Base-by-base conservation (phyloP, 1,139 yeast genomes). In the Kodamaea sp. region DNA sequence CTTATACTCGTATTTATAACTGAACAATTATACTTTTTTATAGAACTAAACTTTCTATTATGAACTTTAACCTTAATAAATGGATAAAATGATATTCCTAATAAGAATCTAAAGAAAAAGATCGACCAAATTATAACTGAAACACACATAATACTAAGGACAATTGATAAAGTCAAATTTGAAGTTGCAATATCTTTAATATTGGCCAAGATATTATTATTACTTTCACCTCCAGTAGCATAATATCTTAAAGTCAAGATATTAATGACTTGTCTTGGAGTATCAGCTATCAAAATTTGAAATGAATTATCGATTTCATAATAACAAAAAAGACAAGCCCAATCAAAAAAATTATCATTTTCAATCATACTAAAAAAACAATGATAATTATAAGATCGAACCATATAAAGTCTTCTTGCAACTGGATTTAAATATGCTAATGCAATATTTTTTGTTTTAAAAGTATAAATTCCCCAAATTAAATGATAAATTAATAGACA, bases 181-280 rank as follows among this genome's bases (percentile, higher is more conserved):
- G 76, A 66, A 22, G 67, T 59, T 11, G 94, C 92, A 28, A 87
- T 78, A 2, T 60, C 48, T 45, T 69, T 65, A 32, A 88, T 75
- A 31, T 85, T 80, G 6, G 58, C 57, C 41, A 75, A 61, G 40
- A 84, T 75, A 43, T 65, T 70, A 44, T 64, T 65, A 35, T 70
- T 62, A 7, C 62, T 45, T 31, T 71, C 73, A 7, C 67, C 70
- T 34, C 62, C 67, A 5, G 84, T 72, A 7, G 80, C 79, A 42
- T 74, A 72, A 42, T 63, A 67, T 54, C 82, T 70, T 28, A 84
- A 61, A 0, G 96, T 86, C 48, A 85, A 64, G 24, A 89, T 84
- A 56, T 88, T 88, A 49, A 88, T 76, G 2, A 84, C 83, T 62
- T 88, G 96, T 59, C 96, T 75, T n/a, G 96, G 96, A 5, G 90